Evolutionary conservation across 1,284 basidiomycete species (phyloP), one percentile per base, ranked within the genome.

Genomic region (Apiotrichum gamsii): DNA sequence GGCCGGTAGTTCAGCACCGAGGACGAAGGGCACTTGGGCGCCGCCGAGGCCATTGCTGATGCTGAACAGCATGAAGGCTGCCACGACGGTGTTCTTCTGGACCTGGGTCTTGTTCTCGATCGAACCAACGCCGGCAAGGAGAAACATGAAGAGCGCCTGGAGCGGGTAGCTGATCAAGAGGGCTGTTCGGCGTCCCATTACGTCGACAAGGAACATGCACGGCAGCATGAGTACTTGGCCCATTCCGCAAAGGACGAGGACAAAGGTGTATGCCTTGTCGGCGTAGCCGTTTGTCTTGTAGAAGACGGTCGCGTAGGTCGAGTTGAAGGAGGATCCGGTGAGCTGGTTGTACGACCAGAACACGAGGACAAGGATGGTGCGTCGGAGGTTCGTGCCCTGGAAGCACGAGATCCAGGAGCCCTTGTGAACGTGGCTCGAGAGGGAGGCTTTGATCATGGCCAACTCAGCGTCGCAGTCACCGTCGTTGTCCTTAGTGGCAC

Each of bases 1-100:
- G 16, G 30, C 32, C 14, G 50, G 50, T 15, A 52, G 41, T 20
- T 52, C 50, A 4, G 50, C 50, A 1, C 45, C 50, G 21, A 52
- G 50, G 24, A 52, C 36, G 29, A 47, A 52, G 3, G 50, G 45
- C 19, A 47, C 40, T 2, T 30, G 21, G 6, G 50, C 49, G 25
- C 45, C 50, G 3, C 45, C 50, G 18, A 47, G 33, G 16, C 28
- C 38, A 16, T 38, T 43, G 11, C 34, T 30, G 8, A 48, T 19
- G 14, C 18, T 16, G 35, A 37, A 48, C 28, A 48, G 35, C 40
- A 48, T 48, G 40, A 48, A 32, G 14, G 33, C 37, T 8, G 46
- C 46, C 9, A 48, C 46, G 9, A 25, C 28, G 1, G 40, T 29
- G 2, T 38, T 23, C 33, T 35, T 21, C 35, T 38, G 20, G 3